Evolutionary conservation across 2,329 filamentous ascomycete genomes (phyloP).

Genomic region (Cladosporium halotolerans): DNA sequence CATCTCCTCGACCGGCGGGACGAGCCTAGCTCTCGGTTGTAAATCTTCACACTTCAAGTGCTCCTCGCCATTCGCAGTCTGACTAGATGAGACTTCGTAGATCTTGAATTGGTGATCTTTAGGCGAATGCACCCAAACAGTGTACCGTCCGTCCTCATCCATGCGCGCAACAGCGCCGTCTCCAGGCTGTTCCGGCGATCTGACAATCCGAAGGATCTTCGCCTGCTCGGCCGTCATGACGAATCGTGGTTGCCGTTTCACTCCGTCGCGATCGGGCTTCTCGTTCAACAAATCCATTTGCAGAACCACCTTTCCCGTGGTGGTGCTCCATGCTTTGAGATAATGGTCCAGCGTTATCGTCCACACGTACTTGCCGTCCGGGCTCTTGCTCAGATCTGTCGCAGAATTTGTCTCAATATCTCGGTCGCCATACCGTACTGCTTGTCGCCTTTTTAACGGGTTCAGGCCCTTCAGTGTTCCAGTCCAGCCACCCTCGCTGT

Average conservation of each 20-base stretch:
- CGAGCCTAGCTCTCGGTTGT: constrained; percentile 57
- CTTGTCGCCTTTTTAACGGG: constrained; percentile 59
- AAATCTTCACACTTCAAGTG: constrained; percentile 16
- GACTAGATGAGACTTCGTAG: constrained; percentile 58
- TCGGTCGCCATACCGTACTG: constrained; percentile 56
- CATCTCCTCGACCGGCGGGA: constrained; percentile 53
- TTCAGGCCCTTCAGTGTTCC: constrained; percentile 58
- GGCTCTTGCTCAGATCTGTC: constrained; percentile 49
- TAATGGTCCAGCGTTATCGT: constrained; percentile 86
- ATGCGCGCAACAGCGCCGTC: constrained; percentile 28
- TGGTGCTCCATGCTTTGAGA: constrained; percentile 81
- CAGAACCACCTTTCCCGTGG: constrained; percentile 69
- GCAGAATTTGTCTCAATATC: constrained; percentile 64
- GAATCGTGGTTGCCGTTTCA: constrained; percentile 55
- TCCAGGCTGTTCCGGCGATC: constrained; percentile 47
- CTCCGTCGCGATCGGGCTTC: constrained; percentile 33
- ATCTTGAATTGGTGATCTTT: constrained; percentile 91
- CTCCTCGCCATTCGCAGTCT: constrained; percentile 14
- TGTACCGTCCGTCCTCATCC: constrained; percentile 36
- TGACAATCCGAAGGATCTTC: constrained; percentile 68
- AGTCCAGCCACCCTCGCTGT: constrained; percentile 65
- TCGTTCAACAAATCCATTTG: constrained; percentile 72
- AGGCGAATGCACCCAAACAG: constrained; percentile 79
- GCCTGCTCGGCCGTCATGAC: constrained; percentile 72
- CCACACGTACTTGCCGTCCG: constrained; percentile 53